Percentiles rank a stretch among this genome's conserved stretches.
phyloP scores from a whole-genome alignment of 495 filamentous ascomycete species.

The Tuber melanosporum region DNA sequence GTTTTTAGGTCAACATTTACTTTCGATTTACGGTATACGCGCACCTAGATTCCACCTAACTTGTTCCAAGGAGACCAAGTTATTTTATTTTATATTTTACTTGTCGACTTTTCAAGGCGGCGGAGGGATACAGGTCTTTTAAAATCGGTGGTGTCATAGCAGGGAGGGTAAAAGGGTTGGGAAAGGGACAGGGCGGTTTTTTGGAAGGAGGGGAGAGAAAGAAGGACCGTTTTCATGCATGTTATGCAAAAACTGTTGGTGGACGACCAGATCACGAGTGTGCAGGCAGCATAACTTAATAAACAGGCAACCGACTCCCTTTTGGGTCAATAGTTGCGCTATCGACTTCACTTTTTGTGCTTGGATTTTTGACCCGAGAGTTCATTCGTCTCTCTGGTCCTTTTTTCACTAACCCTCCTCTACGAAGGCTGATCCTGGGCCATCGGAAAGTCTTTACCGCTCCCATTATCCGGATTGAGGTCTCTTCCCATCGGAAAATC shows the following conservation, averaged over 20 bases:
- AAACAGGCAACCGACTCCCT: neutral
- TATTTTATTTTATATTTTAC: neutral
- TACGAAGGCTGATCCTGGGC: neutral
- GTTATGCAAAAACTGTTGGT: neutral
- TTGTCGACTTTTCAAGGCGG: neutral
- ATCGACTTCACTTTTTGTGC: neutral
- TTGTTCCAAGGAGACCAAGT: neutral
- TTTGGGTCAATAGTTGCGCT: neutral
- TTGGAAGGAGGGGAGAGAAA: neutral
- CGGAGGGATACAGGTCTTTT: neutral
- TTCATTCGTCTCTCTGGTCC: neutral
- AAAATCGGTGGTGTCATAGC: neutral
- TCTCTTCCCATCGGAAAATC: neutral
- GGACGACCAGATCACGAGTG: constrained; percentile 1
- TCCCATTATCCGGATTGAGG: neutral
- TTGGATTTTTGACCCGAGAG: neutral
- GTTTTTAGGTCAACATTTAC: neutral
- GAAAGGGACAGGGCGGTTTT: neutral
- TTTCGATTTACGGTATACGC: neutral
- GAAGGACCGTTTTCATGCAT: neutral
- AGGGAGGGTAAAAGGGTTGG: neutral
- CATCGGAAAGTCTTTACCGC: neutral
- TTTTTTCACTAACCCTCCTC: neutral
- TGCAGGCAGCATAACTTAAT: neutral
- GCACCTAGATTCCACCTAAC: neutral